phyloP scores from a whole-genome alignment of 352 stramenopile genomes.

The Plasmopara viticola region DNA sequence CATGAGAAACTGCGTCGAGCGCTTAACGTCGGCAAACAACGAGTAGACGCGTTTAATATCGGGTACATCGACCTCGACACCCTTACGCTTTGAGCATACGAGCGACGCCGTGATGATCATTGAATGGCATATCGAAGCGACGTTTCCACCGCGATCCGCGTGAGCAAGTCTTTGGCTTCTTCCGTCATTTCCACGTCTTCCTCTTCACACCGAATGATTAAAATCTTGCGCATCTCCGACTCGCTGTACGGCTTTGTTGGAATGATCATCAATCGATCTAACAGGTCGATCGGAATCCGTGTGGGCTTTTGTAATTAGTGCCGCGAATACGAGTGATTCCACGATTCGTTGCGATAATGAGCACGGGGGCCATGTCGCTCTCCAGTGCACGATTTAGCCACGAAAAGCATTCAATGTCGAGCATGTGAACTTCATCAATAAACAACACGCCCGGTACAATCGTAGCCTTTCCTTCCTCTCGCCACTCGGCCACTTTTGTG shows the following conservation, averaged over 20 bases:
- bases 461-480: constrained; percentile 94
- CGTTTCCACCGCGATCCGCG: constrained; percentile 97
- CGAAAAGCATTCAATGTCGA: constrained; percentile 99
- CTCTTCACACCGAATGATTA: constrained; percentile 96
- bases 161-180: constrained; percentile 95
- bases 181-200: constrained; percentile 98
- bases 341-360: constrained; percentile 99
- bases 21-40: constrained; percentile 98
- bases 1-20: constrained; percentile 98
- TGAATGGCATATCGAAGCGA: constrained; percentile 99
- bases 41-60: constrained; percentile 95
- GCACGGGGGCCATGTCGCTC: constrained; percentile 95
- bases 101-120: constrained; percentile 99
- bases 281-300: constrained; percentile 98
- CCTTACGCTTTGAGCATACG: constrained; percentile 91
- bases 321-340: constrained; percentile 97
- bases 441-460: constrained; percentile 99
- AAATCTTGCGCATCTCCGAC: constrained; percentile 94
- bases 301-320: constrained; percentile 98
- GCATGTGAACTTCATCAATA: constrained; percentile 99
- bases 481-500: constrained; percentile 95
- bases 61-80: constrained; percentile 79
- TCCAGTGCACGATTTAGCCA: constrained; percentile 98
- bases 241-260: constrained; percentile 95
- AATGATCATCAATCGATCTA: constrained; percentile 99